Conservation (phyloP, 2,329 filamentous ascomycete genomes). For the Emergomyces pasteurianus region DNA sequence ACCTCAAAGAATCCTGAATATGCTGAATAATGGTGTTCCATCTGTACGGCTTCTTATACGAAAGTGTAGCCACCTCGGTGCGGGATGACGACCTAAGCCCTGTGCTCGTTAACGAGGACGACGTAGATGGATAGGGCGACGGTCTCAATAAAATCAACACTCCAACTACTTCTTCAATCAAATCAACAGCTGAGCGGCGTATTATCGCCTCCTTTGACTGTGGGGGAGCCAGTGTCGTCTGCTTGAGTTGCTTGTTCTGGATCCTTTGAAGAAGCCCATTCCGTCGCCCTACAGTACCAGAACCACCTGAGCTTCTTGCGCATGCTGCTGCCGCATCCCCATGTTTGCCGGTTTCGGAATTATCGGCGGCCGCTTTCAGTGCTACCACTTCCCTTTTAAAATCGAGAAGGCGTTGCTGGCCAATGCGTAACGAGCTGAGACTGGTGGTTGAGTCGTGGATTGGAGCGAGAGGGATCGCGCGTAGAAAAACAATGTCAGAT, state of each 20-base stretch:
- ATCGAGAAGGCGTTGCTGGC: conserved; percentile 30
- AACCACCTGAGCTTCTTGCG: conserved; percentile 16
- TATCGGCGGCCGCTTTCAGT: conserved; percentile 19
- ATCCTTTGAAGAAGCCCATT: conserved; percentile 66
- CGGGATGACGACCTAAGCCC: conserved; percentile 11
- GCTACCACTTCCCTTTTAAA: conserved; percentile 28
- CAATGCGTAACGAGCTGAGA: conserved; percentile 25
- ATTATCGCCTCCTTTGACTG: conserved; percentile 45
- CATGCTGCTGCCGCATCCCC: conserved; percentile 6
- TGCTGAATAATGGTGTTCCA: conserved; percentile 52
- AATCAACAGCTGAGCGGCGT: conserved; percentile 53
- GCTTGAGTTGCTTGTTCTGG: conserved; percentile 51
- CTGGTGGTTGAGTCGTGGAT: conserved; percentile 28
- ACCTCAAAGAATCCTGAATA: conserved; percentile 53
- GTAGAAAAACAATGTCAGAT: conserved; percentile 20
- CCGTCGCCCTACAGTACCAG: conserved; percentile 22
- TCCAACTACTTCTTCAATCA: conserved; percentile 55
- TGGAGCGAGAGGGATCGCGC: conserved; percentile 20
- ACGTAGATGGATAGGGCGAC: conserved; percentile 20
- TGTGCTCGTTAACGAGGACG: conserved; percentile 19
- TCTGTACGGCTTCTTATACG: conserved; percentile 50
- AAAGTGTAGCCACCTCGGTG: conserved; percentile 26
- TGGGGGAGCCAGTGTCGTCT: conserved; percentile 34
- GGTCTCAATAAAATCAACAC: conserved; percentile 52
- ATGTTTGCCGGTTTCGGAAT: not conserved